phyloP scores from a whole-genome alignment of 2,329 filamentous ascomycete genomes.

The Ascomycota sp. region DNA sequence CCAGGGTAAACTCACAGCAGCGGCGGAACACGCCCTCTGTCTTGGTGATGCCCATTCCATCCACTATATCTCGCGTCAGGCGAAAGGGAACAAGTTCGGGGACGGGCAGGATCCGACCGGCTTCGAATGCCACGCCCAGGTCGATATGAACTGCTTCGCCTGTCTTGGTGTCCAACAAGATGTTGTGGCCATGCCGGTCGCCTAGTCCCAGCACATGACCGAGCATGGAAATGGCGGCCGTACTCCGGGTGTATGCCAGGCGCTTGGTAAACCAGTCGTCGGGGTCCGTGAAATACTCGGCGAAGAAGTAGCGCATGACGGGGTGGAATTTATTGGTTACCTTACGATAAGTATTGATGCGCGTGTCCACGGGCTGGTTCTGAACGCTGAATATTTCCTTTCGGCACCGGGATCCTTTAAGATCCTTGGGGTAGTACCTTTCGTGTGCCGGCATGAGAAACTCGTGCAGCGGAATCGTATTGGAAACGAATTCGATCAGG shows the following conservation, averaged over 20 bases:
- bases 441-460: slow-evolving; percentile 82
- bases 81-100: slow-evolving; percentile 93
- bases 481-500: slow-evolving; percentile 87
- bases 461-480: slow-evolving; percentile 79
- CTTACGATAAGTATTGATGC: slow-evolving; percentile 53
- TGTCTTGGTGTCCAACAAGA: slow-evolving; percentile 68
- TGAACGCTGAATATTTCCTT: slow-evolving; percentile 59
- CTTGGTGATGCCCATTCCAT: slow-evolving; percentile 87
- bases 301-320: slow-evolving; percentile 90
- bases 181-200: slow-evolving; percentile 91
- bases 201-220: slow-evolving; percentile 83
- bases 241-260: slow-evolving; percentile 77
- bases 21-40: slow-evolving; percentile 90
- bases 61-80: slow-evolving; percentile 78
- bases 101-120: slow-evolving; percentile 79
- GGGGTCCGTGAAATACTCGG: slow-evolving; percentile 79
- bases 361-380: slow-evolving; percentile 41
- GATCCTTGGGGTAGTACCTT: slow-evolving; percentile 63
- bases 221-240: slow-evolving; percentile 83
- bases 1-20: slow-evolving; percentile 95
- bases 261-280: slow-evolving; percentile 88
- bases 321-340: slow-evolving; percentile 70
- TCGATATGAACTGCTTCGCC: slow-evolving; percentile 96
- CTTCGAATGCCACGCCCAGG: slow-evolving; percentile 88
- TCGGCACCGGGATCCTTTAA: slow-evolving; percentile 52